Conservation (phyloP, 202 grass and related monocot genomes). For the Digitaria exilis region DNA sequence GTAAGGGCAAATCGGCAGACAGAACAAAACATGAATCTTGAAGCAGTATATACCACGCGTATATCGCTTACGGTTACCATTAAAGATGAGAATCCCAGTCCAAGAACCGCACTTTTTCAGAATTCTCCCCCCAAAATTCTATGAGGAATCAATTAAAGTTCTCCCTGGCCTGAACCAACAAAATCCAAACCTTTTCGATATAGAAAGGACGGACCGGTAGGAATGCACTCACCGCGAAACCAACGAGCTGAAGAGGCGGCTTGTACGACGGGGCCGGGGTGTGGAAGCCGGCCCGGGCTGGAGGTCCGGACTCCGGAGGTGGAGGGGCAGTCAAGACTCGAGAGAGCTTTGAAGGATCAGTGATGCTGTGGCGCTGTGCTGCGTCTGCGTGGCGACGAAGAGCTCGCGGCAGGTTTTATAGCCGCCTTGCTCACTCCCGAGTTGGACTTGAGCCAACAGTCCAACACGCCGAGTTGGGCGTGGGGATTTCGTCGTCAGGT, state of each 20-base stretch:
- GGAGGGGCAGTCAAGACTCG: neutral
- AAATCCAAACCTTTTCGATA: neutral
- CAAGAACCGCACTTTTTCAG: slow-evolving; percentile 12
- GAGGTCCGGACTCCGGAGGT: no score
- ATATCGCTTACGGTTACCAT: neutral
- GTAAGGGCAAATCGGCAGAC: neutral
- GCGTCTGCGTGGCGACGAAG: neutral
- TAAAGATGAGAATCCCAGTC: neutral
- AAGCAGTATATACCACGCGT: neutral
- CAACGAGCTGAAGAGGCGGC: neutral
- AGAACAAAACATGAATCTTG: neutral
- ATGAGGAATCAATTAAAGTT: neutral
- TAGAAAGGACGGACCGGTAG: neutral
- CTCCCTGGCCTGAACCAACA: neutral
- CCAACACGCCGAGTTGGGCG: no score
- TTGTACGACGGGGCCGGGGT: neutral
- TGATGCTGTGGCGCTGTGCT: neutral
- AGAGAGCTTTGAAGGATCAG: neutral
- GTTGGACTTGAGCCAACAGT: neutral
- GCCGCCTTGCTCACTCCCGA: neutral
- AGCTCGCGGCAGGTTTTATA: slow-evolving; percentile 18
- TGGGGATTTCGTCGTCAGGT: neutral
- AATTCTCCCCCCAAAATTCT: neutral
- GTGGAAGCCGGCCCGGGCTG: neutral
- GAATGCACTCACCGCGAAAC: neutral